Percentiles rank a stretch among this genome's conserved stretches.
Evolutionary conservation across 78 protist genomes (phyloP).

Genomic region (Bigelowiella natans): DNA sequence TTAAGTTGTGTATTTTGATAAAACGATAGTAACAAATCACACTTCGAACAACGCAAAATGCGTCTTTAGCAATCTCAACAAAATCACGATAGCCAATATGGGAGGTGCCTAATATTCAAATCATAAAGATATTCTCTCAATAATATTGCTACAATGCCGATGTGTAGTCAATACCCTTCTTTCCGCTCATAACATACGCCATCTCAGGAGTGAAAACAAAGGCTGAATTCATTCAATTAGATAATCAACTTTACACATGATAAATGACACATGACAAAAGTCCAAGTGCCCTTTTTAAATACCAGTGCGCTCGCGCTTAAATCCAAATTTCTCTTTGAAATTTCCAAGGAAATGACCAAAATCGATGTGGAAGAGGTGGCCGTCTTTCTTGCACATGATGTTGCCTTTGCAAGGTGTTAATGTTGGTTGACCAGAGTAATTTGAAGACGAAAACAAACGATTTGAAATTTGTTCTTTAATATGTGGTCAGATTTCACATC

Average conservation of each 20-base stretch:
- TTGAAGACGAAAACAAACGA: no score
- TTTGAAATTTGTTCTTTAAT: no score
- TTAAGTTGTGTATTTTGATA: no score
- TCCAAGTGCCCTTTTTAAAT: no score
- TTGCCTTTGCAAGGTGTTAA: no score
- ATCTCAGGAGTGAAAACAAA: conserved; percentile 1
- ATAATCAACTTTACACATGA: no score
- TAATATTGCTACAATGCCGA: no score
- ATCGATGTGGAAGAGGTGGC: conserved; percentile 73
- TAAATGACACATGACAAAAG: no score
- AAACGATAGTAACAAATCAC: not conserved
- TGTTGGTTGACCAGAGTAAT: no score
- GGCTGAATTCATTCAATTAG: no score
- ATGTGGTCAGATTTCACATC: no score
- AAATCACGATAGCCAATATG: not conserved
- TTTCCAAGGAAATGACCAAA: conserved; percentile 74
- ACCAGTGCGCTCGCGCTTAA: conserved; percentile 73
- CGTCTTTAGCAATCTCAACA: not conserved
- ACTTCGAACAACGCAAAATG: not conserved
- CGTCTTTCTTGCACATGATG: conserved; percentile 2
- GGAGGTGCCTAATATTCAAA: not conserved
- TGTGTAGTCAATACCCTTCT: not conserved
- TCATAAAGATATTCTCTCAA: not conserved
- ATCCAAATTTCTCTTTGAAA: conserved; percentile 45
- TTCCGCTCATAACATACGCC: not conserved